Percentiles rank a stretch among this genome's conserved stretches.
Conservation (phyloP, 352 stramenopile genomes). For the Stephanocyclus meneghinianus region DNA sequence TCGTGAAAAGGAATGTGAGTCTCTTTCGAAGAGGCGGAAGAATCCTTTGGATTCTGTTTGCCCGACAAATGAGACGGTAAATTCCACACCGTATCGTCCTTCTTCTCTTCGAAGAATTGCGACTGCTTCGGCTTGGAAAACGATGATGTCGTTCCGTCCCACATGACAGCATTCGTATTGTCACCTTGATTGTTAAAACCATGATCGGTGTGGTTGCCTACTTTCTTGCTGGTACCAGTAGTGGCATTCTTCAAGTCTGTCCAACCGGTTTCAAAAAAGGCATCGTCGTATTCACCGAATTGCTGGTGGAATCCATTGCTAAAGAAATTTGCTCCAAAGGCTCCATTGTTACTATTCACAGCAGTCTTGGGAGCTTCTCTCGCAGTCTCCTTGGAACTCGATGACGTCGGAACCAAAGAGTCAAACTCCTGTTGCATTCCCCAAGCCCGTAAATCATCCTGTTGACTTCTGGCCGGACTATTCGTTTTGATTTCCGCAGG, state of each 20-base stretch:
- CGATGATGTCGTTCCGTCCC: neutral
- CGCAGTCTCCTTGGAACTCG: neutral
- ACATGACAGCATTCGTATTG: neutral
- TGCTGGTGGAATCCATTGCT: neutral
- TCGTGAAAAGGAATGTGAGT: neutral
- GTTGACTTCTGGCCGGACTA: neutral
- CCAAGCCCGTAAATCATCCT: constrained; percentile 9
- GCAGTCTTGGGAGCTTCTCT: neutral
- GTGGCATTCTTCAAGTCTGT: neutral
- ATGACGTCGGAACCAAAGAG: neutral
- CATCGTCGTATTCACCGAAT: constrained; percentile 5
- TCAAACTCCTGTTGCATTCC: neutral
- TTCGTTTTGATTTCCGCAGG: neutral
- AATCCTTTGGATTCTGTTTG: neutral
- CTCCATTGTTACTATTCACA: neutral
- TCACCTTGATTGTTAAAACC: neutral
- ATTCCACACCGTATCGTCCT: constrained; percentile 2
- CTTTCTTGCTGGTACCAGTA: neutral
- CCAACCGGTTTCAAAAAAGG: constrained; percentile 12
- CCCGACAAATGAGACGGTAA: neutral
- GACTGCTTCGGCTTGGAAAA: neutral
- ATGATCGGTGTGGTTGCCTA: neutral
- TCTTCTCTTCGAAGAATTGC: constrained; percentile 6
- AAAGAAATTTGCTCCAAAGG: constrained; percentile 22
- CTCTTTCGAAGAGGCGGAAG: neutral